Percentiles rank a stretch among this genome's conserved stretches.
These are phyloP conservation scores for Chrysosphaeria jannelii DNA, from an alignment of 2,329 filamentous ascomycete genomes.

Conservation along the genomic window DNA sequence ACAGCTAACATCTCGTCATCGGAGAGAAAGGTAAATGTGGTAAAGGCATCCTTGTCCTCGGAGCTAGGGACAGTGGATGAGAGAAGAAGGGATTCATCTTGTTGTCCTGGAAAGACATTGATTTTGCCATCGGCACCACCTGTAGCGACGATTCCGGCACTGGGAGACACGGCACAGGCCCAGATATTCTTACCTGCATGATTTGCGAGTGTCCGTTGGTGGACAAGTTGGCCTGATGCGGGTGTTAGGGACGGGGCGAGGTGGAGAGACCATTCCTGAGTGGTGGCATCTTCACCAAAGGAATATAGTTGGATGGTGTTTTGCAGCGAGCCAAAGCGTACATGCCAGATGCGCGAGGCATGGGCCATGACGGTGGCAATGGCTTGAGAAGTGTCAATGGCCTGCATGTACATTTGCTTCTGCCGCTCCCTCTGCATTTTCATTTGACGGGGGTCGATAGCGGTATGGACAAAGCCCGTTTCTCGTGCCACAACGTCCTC, in stretches of 20 bases:
- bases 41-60: conserved; percentile 5
- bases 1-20: conserved; percentile 43
- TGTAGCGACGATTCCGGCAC: conserved; percentile 23
- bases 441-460: too few relatives aligned
- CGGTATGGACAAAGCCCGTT: conserved; percentile 22
- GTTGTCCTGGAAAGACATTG: conserved; percentile 12
- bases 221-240: too few relatives aligned
- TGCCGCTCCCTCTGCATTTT: too few relatives aligned
- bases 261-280: conserved; percentile 35
- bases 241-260: conserved; percentile 9
- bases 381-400: conserved; percentile 13
- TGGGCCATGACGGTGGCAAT: conserved; percentile 63
- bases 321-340: conserved; percentile 24
- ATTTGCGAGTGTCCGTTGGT: conserved; percentile 24
- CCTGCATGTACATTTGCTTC: too few relatives aligned
- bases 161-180: conserved; percentile 24
- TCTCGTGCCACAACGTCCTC: conserved; percentile 14
- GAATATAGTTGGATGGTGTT: conserved; percentile 23
- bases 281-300: conserved; percentile 59
- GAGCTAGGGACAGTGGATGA: too few relatives aligned
- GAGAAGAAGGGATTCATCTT: too few relatives aligned
- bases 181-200: conserved; percentile 82
- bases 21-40: conserved; percentile 30
- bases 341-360: conserved; percentile 64
- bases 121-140: conserved; percentile 65